These are phyloP conservation scores for Xylaria nigripes DNA, from an alignment of 495 filamentous ascomycete species.

Conservation along the genomic window DNA sequence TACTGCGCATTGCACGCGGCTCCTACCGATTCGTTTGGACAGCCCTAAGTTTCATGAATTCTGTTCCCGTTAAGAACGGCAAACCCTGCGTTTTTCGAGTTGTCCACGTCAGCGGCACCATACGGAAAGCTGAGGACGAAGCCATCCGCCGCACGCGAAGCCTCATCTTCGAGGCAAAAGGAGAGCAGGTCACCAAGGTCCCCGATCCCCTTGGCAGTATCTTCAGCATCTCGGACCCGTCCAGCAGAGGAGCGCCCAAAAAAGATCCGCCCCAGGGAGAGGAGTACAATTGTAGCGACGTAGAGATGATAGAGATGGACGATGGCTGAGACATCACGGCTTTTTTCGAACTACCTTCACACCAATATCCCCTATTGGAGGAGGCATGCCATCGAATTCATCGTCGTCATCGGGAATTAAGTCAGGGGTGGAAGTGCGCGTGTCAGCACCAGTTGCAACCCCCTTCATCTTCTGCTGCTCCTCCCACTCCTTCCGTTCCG, in stretches of 20 bases:
- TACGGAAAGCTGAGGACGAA: slow-evolving; percentile 85
- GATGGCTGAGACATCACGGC: slow-evolving; percentile 32
- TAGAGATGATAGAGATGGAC: slow-evolving; percentile 41
- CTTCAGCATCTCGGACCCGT: slow-evolving; percentile 25
- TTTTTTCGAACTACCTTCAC: slow-evolving; percentile 35
- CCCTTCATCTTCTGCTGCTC: slow-evolving; percentile 37
- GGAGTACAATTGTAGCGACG: slow-evolving; percentile 37
- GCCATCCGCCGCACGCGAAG: slow-evolving; percentile 66
- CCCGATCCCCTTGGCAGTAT: slow-evolving; percentile 34
- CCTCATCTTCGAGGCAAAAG: slow-evolving; percentile 57
- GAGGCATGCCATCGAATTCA: slow-evolving; percentile 26
- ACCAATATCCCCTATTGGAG: slow-evolving; percentile 27
- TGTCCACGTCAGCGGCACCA: slow-evolving; percentile 87
- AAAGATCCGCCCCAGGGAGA: slow-evolving; percentile 39
- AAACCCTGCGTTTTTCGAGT: slow-evolving; percentile 70
- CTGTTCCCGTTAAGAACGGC: slow-evolving; percentile 50
- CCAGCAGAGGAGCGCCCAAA: slow-evolving; percentile 33
- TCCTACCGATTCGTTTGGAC: slow-evolving; percentile 86
- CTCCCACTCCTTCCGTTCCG: slow-evolving; percentile 64
- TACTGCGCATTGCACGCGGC: slow-evolving; percentile 68
- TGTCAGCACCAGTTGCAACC: slow-evolving; percentile 17
- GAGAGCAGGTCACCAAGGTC: slow-evolving; percentile 28
- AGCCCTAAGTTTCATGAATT: slow-evolving; percentile 73
- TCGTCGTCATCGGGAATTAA: slow-evolving; percentile 29
- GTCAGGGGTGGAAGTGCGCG: slow-evolving; percentile 16